Conservation (phyloP, 208 protist species). For the Leishmania aethiopica region DNA sequence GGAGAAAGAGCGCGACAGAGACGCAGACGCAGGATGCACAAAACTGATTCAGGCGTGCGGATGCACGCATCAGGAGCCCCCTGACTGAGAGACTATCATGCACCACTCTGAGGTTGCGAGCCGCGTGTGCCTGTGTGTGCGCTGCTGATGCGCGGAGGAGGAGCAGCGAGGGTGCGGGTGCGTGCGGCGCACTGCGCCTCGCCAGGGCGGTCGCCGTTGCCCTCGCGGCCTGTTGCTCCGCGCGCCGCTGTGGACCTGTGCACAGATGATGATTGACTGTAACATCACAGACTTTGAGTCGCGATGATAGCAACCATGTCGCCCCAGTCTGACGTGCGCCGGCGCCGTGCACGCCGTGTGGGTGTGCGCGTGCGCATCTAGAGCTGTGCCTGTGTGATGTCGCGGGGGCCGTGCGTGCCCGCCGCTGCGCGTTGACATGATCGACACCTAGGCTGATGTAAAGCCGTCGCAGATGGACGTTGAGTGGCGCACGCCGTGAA, state of each 20-base stretch:
- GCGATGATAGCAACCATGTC: conserved; percentile 13
- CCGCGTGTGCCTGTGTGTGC: conserved; percentile 5
- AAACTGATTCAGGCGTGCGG: conserved; percentile 16
- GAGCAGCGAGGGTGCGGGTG: neutral
- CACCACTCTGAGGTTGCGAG: conserved; percentile 9
- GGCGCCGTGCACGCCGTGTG: no score
- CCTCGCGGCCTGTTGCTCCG: neutral
- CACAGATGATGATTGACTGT: conserved; percentile 15
- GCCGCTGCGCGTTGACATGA: no score
- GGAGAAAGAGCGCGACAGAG: neutral
- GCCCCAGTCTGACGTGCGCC: conserved; percentile 10
- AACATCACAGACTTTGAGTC: conserved; percentile 14
- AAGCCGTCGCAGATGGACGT: no score
- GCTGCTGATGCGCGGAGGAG: neutral
- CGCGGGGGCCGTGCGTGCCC: no score
- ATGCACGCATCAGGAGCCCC: conserved; percentile 10
- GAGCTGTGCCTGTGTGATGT: no score
- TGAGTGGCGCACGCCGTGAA: no score
- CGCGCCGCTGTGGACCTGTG: conserved; percentile 2
- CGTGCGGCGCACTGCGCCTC: neutral
- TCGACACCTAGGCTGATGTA: no score
- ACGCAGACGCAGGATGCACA: conserved; percentile 22
- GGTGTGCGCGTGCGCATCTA: no score
- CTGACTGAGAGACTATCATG: conserved; percentile 14
- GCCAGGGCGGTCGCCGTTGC: neutral